Evolutionary conservation across 1,284 basidiomycete species (phyloP), one percentile per base, ranked within the genome.

Genomic region (Cryptococcus wingfieldii): DNA sequence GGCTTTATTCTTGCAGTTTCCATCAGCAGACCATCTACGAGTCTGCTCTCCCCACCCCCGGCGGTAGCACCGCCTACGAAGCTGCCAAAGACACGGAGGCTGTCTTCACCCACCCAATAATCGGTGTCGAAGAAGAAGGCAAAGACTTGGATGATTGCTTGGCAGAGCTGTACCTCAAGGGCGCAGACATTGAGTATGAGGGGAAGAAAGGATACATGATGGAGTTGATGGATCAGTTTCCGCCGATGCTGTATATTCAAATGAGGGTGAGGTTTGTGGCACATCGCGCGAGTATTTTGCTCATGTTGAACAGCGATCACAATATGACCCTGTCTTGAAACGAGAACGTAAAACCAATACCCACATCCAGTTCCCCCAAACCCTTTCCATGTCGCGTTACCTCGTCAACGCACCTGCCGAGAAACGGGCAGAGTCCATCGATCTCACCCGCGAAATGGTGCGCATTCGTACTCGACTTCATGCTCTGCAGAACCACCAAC

Each of bases 291-390:
- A 12, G 14, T 34, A 10, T 19, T 23, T 4, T 27, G 54, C 43
- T 47, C 16, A 41, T 18, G 16, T 16, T 57, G 38, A 63, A 41
- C 65, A 98, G 89, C 83, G 95, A 58, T 96, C 94, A 1, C 95
- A 98, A 84, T 99, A 95, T 78, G 94, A 99, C 72, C 83, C 60
- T 10, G 54, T 59, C 2, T 69, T 66, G 12, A 59, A 61, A 55
- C 86, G 92, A 61, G 86, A 93, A 16, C 94, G 89, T 79, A 99
- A 99, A 76, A 93, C 89, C 10, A 95, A 98, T 71, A 92, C 91
- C 1, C 95, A 94, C 70, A 85, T 99, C 62, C 88, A 87, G 65
- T 95, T 96, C 70, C 85, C 82, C 5, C 89, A 95, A 72, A 87
- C 84, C 12, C 80, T 99, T 7, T 87, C 84, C 67, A 85, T 98